These are phyloP conservation scores for Zygnema circumcarinatum DNA, from an alignment of 139 green algal genomes.

Conservation along the genomic window DNA sequence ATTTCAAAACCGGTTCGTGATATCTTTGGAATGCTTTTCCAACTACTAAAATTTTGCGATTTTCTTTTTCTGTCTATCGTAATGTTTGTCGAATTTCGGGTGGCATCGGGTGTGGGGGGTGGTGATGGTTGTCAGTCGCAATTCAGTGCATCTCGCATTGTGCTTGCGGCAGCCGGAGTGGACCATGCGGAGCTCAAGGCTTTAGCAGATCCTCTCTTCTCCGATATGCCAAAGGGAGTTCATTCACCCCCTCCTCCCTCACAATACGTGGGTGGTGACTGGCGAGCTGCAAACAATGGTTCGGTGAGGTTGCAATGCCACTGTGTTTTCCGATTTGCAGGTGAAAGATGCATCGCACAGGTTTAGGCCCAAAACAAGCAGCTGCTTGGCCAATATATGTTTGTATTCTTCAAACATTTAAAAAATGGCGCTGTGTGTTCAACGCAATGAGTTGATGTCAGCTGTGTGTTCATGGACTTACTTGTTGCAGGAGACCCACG, in stretches of 20 bases:
- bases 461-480: no score
- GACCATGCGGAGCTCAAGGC: slow-evolving; percentile 80
- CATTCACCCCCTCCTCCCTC: slow-evolving; percentile 36
- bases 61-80: no score
- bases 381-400: no score
- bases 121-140: slow-evolving; percentile 58
- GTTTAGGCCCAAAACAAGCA: no score
- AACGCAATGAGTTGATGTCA: no score
- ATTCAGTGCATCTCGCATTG: slow-evolving; percentile 80
- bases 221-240: slow-evolving; percentile 14
- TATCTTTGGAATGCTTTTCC: no score
- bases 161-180: slow-evolving; percentile 83
- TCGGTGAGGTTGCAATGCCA: slow-evolving; percentile 22
- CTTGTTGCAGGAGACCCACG: slow-evolving; percentile 67
- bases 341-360: background rate
- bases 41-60: no score
- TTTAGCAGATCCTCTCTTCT: slow-evolving; percentile 61
- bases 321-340: background rate
- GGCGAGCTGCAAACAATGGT: slow-evolving; percentile 49
- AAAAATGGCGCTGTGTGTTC: no score
- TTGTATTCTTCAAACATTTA: no score
- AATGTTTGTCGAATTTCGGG: no score
- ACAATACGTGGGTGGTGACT: slow-evolving; percentile 71
- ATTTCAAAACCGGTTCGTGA: no score
- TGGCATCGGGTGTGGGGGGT: no score